These are phyloP conservation scores for Microdochium paspali DNA, from an alignment of 2,329 filamentous ascomycete genomes.

Conservation along the genomic window DNA sequence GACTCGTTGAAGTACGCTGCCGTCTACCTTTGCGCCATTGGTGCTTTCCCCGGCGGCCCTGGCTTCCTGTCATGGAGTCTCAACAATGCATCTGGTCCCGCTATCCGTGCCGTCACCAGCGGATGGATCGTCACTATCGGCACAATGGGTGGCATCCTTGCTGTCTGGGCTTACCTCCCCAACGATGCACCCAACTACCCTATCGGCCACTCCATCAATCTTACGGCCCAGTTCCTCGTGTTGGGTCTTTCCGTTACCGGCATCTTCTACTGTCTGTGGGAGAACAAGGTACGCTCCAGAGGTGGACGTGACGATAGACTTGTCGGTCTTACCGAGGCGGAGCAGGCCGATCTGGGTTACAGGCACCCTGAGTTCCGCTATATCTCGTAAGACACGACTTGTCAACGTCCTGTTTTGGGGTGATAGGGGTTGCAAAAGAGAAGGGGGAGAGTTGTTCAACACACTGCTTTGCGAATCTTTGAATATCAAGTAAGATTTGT, in stretches of 20 bases:
- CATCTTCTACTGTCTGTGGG: constrained; percentile 41
- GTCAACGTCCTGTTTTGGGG: not conserved
- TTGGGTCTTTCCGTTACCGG: constrained; percentile 34
- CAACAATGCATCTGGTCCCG: constrained; percentile 48
- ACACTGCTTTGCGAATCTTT: not conserved
- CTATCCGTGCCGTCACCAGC: constrained; percentile 44
- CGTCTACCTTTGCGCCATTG: constrained; percentile 44
- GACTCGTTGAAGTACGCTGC: constrained; percentile 32
- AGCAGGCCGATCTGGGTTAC: constrained; percentile 39
- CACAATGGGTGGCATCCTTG: constrained; percentile 46
- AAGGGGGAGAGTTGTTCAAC: not conserved
- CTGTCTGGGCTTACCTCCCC: constrained; percentile 43
- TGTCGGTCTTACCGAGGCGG: constrained; percentile 33
- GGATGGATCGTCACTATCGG: constrained; percentile 46
- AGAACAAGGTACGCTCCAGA: constrained; percentile 37
- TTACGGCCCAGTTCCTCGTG: constrained; percentile 35
- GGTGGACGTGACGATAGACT: constrained; percentile 40
- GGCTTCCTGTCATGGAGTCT: constrained; percentile 49
- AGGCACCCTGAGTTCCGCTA: constrained; percentile 46
- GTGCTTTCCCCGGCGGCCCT: constrained; percentile 48
- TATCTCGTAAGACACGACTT: constrained; percentile 27
- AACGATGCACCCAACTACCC: constrained; percentile 34
- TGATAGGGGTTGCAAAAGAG: not conserved
- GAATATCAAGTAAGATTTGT: no score
- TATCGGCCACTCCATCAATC: constrained; percentile 47